Percentiles rank a stretch among this genome's conserved stretches.
Conservation (phyloP, 2,329 filamentous ascomycete species). For the Penicillium sp. region DNA sequence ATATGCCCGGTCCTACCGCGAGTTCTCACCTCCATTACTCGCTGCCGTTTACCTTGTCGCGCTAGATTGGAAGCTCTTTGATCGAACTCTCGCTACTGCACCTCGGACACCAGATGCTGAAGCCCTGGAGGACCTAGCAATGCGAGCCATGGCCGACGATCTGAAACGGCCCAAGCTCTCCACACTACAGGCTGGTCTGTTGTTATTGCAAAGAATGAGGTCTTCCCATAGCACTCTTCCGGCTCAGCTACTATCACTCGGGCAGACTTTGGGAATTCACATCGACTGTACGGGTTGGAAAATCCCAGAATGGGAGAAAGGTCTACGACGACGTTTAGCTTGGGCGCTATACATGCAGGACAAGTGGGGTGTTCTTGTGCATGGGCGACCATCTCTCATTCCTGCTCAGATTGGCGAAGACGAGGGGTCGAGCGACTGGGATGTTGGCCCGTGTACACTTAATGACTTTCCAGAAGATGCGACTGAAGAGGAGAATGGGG, state of each 20-base stretch:
- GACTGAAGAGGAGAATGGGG: neutral
- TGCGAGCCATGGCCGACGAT: neutral
- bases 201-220: neutral
- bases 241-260: neutral
- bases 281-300: slow-evolving; percentile 62
- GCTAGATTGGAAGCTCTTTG: neutral
- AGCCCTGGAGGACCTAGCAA: neutral
- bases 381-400: slow-evolving; percentile 56
- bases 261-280: slow-evolving; percentile 28
- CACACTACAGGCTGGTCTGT: neutral
- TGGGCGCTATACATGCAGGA: slow-evolving; percentile 68
- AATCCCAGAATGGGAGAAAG: slow-evolving; percentile 62
- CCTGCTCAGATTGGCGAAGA: neutral
- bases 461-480: neutral
- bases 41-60: neutral
- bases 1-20: neutral
- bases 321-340: slow-evolving; percentile 58
- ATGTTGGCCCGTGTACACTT: neutral
- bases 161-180: neutral
- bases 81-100: neutral
- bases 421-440: neutral
- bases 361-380: slow-evolving; percentile 50
- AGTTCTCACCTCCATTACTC: neutral
- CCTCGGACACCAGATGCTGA: neutral
- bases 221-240: neutral